A percentile compares a stretch with the other conserved stretches of the same genome.
These are phyloP conservation scores for Wickerhamomyces sp. DNA, from an alignment of 1,139 yeast species.

Conservation along the genomic window DNA sequence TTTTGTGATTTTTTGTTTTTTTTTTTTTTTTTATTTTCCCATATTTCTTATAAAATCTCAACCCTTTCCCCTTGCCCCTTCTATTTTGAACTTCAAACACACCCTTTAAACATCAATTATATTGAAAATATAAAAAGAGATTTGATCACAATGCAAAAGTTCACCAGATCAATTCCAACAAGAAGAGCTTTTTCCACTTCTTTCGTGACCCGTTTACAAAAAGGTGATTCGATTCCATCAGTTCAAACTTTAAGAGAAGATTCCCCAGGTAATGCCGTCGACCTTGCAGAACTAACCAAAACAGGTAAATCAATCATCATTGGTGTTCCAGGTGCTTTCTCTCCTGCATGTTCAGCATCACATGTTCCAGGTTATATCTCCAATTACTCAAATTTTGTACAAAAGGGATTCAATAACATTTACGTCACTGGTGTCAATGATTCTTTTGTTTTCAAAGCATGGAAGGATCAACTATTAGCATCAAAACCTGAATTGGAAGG, in stretches of 20 bases:
- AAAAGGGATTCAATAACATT: conserved; percentile 56
- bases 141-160: neutral
- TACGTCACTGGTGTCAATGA: conserved; percentile 80
- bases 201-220: conserved; percentile 29
- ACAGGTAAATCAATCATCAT: conserved; percentile 51
- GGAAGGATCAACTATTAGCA: conserved; percentile 42
- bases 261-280: conserved; percentile 62
- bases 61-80: too few species aligned
- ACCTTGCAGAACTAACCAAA: conserved; percentile 51
- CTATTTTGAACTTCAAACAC: too few species aligned
- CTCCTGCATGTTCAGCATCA: conserved; percentile 75
- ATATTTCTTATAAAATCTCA: too few species aligned
- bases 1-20: too few species aligned
- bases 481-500: conserved; percentile 9
- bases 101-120: too few species aligned
- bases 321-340: conserved; percentile 90
- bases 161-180: conserved; percentile 2
- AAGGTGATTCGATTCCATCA: conserved; percentile 57
- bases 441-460: conserved; percentile 77
- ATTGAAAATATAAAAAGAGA: too few species aligned
- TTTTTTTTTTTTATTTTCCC: too few species aligned
- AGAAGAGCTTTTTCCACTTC: conserved; percentile 30
- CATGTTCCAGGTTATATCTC: conserved; percentile 78
- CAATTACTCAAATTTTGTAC: conserved; percentile 44
- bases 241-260: conserved; percentile 49